Evolutionary conservation across 306 rosid genomes (phyloP).

Genomic region (Vicia villosa): DNA sequence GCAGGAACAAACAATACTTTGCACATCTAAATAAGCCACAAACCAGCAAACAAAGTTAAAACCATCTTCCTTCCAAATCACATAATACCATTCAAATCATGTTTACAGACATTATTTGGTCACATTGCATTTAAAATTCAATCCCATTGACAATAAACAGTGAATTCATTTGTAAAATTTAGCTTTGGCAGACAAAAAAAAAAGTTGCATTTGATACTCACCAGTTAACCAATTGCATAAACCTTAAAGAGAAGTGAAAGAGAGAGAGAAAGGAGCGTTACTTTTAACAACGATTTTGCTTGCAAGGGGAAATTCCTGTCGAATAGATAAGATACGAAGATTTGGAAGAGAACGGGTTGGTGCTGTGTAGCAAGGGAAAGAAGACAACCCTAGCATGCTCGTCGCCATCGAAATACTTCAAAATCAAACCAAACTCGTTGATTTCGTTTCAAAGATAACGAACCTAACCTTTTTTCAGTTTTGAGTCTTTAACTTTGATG

Average conservation of each 20-base stretch:
- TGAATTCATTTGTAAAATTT: not conserved
- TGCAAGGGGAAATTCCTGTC: conserved; percentile 65
- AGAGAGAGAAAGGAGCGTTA: conserved; percentile 33
- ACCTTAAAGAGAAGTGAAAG: not conserved
- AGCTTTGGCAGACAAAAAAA: not conserved
- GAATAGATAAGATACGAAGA: conserved; percentile 51
- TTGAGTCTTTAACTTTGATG: too few species aligned
- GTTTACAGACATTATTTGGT: too few species aligned
- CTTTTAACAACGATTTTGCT: conserved; percentile 75
- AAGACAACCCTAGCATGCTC: conserved; percentile 34
- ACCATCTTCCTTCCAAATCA: not conserved
- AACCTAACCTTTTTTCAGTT: not conserved
- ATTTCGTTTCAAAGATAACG: not conserved
- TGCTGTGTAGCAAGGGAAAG: conserved; percentile 38
- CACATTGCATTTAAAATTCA: too few species aligned
- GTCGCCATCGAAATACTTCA: conserved; percentile 20
- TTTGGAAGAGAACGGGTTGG: conserved; percentile 39
- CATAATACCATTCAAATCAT: not conserved
- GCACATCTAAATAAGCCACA: too few species aligned
- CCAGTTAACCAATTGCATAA: not conserved
- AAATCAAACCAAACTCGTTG: not conserved
- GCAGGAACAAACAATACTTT: too few species aligned
- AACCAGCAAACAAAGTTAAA: not conserved
- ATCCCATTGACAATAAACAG: not conserved
- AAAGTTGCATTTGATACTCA: not conserved